phyloP scores from a whole-genome alignment of 345 rosid species.

The Gossypium australe region DNA sequence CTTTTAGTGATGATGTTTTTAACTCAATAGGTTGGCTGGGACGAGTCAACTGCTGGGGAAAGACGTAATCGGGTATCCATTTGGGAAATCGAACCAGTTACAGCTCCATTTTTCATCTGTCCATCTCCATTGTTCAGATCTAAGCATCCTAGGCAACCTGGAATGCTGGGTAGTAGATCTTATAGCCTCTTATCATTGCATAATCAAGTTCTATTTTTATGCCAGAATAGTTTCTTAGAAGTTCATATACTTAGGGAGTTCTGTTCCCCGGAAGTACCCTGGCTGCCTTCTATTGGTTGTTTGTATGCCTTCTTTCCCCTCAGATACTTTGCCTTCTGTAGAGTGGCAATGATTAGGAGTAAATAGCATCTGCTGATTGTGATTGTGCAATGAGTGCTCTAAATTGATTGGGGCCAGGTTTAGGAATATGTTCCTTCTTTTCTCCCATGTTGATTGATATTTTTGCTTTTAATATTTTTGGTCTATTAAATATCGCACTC shows the following conservation, averaged over 20 bases:
- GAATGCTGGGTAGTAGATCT: slow-evolving; percentile 57
- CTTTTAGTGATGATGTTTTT: background rate
- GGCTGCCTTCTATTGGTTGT: background rate
- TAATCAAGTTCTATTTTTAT: background rate
- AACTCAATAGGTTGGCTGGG: slow-evolving; percentile 86
- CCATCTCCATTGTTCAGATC: slow-evolving; percentile 92
- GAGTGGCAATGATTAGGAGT: background rate
- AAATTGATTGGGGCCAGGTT: slow-evolving; percentile 2
- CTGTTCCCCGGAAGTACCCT: background rate
- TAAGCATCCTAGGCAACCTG: slow-evolving; percentile 69
- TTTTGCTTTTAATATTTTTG: slow-evolving; percentile 12
- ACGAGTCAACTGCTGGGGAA: slow-evolving; percentile 91
- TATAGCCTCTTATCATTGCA: background rate
- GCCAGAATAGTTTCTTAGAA: background rate
- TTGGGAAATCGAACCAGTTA: slow-evolving; percentile 96
- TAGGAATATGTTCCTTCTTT: slow-evolving; percentile 6
- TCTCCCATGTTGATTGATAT: slow-evolving; percentile 13
- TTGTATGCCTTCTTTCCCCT: slow-evolving; percentile 3
- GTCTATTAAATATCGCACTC: background rate
- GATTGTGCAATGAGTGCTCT: background rate
- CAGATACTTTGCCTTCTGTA: background rate
- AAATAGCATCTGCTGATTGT: background rate
- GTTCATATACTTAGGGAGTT: background rate
- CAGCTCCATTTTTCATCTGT: slow-evolving; percentile 86
- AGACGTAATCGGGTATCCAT: slow-evolving; percentile 74